Conservation (phyloP, 257 asterid genomes). For the Capsicum rhomboideum region DNA sequence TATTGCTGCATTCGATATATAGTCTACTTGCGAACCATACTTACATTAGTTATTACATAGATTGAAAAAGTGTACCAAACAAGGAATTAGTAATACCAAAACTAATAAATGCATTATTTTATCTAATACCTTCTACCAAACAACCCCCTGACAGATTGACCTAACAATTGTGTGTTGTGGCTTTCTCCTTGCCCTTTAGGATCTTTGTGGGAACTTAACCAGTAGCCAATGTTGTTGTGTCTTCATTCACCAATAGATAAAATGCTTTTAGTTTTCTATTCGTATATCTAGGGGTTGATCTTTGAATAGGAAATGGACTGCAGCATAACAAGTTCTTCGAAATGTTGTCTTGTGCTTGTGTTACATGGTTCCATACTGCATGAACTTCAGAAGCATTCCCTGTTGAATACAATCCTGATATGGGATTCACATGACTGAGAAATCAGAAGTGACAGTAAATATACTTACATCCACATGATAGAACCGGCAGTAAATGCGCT, state of each 20-base stretch:
- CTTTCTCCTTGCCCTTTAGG: not conserved
- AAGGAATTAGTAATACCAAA: no score
- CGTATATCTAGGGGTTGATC: not conserved
- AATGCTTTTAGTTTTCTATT: not conserved
- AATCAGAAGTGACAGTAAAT: not conserved
- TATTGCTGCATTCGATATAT: not conserved
- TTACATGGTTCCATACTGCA: not conserved
- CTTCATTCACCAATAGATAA: not conserved
- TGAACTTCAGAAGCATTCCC: not conserved
- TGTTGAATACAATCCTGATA: not conserved
- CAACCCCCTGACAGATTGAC: no score
- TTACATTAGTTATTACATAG: no score
- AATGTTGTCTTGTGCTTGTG: not conserved
- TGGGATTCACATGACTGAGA: not conserved
- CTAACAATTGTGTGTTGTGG: no score
- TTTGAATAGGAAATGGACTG: not conserved
- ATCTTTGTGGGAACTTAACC: not conserved
- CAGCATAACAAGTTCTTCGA: not conserved
- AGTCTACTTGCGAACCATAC: not conserved
- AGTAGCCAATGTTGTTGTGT: not conserved
- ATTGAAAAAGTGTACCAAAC: no score
- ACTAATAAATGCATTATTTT: no score
- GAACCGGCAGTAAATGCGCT: not conserved
- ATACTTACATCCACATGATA: not conserved
- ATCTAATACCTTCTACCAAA: no score